Base-by-base conservation (phyloP, 2,329 filamentous ascomycete species). In the Botryosphaeria agaves region DNA sequence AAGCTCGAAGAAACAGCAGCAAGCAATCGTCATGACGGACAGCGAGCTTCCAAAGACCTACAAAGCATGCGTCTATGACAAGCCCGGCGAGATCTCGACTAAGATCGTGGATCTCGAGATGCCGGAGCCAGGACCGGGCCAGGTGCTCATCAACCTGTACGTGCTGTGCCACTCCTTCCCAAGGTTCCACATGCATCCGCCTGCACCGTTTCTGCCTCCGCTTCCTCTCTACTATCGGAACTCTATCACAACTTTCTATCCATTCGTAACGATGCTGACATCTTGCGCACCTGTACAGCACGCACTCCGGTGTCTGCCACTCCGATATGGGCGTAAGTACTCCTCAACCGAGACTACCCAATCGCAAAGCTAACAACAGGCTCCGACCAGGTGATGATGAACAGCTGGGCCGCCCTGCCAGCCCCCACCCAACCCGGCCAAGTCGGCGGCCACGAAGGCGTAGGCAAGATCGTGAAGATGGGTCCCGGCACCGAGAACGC, bases 391-490 rank as follows among this genome's bases (percentile, higher is more conserved):
- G n/a, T n/a, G 32, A 62, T 62, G 57, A 55, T 49, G 31, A 61
- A 57, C 42, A 31, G 39, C 5, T 76, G 68, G 62, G 61, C 54
- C 37, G 60, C 56, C 7, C 62, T 79, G 1, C 71, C 70, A 2
- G 57, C 55, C 37, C 69, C 66, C 20, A 75, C 70, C 5, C 64
- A 63, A 43, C 48, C 61, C 21, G 69, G 69, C 7, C 73, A 77
- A 47, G 63, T 77, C 3, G 75, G 75, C 25, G 76, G 76, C 4
- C 75, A 80, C 43, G 75, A 80, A 51, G 75, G 75, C 12, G 67
- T 79, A 2, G 71, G 51, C 25, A 64, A 63, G 31, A 58, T 80
- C 18, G 71, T 75, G 25, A 73, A 75, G 45, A 56, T 80, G 36
- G 75, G 76, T 1, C 58, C 72, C 1, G 69, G 66, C 5, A 59